Conservation (phyloP, 768 basidiomycete species). For the Rhodotorula kratochvilovae region DNA sequence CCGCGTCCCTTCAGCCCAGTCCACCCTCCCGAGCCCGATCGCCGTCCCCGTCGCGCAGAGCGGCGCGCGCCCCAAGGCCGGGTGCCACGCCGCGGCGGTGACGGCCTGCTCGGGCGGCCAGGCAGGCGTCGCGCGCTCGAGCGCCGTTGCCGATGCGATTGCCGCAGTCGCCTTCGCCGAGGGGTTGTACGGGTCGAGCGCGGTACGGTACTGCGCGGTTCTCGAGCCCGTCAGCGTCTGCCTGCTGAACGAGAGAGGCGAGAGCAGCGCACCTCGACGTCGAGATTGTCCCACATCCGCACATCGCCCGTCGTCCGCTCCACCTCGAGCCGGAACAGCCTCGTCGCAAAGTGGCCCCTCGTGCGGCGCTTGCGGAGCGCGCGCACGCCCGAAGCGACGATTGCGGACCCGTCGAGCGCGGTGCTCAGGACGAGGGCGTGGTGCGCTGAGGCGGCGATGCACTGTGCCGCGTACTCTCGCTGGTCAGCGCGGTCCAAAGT, state of each 20-base stretch:
- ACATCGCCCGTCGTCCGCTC: constrained; percentile 68
- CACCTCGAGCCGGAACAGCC: constrained; percentile 79
- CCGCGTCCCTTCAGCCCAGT: constrained; percentile 52
- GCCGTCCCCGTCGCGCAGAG: constrained; percentile 74
- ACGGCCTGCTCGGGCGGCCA: constrained; percentile 78
- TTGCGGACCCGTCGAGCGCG: constrained; percentile 68
- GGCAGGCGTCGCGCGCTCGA: constrained; percentile 54
- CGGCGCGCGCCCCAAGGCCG: constrained; percentile 54
- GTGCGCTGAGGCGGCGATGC: constrained; percentile 68
- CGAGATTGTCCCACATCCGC: constrained; percentile 80
- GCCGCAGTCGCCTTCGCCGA: not conserved
- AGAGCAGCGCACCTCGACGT: constrained; percentile 59
- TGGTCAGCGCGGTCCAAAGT: not conserved
- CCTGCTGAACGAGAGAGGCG: not conserved
- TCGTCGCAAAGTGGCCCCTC: constrained; percentile 64
- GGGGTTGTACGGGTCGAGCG: constrained; percentile 2
- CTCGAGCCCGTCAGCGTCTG: not conserved
- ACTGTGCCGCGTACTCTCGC: constrained; percentile 50
- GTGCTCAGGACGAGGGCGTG: constrained; percentile 81
- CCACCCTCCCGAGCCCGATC: constrained; percentile 79
- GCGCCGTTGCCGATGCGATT: not conserved
- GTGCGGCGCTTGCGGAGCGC: constrained; percentile 23
- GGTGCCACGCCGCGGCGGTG: constrained; percentile 77
- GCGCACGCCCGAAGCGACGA: constrained; percentile 36
- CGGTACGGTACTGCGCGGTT: not conserved